Evolutionary conservation across 345 rosid species (phyloP).

Genomic region (Salix exigua): DNA sequence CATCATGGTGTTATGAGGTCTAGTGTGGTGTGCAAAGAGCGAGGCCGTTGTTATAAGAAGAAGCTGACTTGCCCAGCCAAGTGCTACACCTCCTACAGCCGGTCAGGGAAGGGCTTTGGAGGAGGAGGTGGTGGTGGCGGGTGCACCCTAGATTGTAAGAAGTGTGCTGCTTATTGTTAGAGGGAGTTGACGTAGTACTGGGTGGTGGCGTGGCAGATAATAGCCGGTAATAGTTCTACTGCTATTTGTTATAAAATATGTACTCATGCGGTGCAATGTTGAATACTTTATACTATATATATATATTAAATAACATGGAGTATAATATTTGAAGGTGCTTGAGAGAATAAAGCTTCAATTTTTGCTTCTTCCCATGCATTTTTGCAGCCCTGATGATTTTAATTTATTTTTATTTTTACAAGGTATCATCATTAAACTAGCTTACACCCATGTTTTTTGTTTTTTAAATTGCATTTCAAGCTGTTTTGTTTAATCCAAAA

Average conservation of each 20-base stretch:
- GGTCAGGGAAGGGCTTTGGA: slow-evolving; percentile 91
- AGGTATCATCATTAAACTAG: no score
- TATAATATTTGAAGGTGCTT: not conserved
- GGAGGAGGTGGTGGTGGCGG: slow-evolving; percentile 95
- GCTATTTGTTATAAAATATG: not conserved
- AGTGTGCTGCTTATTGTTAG: slow-evolving; percentile 83
- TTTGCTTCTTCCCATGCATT: not conserved
- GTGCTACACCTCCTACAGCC: slow-evolving; percentile 83
- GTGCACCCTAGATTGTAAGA: slow-evolving; percentile 90
- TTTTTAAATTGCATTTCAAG: no score
- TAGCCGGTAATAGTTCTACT: slow-evolving; percentile 6
- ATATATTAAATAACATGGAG: not conserved
- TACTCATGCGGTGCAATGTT: not conserved
- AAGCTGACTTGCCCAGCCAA: slow-evolving; percentile 88
- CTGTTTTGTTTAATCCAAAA: no score
- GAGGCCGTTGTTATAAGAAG: slow-evolving; percentile 76
- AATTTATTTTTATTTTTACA: no score
- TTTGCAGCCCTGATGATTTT: no score
- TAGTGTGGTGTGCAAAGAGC: slow-evolving; percentile 64
- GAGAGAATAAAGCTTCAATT: not conserved
- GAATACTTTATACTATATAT: not conserved
- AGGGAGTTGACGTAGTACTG: not conserved
- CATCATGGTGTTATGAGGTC: slow-evolving; percentile 59
- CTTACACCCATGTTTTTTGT: no score
- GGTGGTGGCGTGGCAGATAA: not conserved